Evolutionary conservation across 371 early-diverging fungal genomes (phyloP), one percentile per base, ranked within the genome.

Genomic region (Syncephalastrum contaminatum): DNA sequence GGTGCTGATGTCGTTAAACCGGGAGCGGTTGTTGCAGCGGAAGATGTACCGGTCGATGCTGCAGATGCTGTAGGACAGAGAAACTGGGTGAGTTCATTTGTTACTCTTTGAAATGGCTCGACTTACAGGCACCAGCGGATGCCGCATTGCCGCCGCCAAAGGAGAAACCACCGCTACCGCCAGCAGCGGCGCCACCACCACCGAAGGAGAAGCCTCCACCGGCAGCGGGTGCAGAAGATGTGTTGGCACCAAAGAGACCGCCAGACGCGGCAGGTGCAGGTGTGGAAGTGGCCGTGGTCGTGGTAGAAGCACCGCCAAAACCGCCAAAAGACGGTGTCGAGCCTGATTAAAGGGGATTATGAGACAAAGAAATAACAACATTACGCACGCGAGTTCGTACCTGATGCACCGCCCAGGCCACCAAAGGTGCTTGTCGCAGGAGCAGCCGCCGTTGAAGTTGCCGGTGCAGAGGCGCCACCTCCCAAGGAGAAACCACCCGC

Each of bases 1-100:
- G 60, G 56, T 22, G 49, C 56, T 4, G 63, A 53, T 19, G 62
- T 45, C 12, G 60, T 53, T 24, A 41, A 24, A 59, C 43, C 53
- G 3, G 63, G 55, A 27, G 56, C 47, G 42, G 48, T 43, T 0
- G 48, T 44, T 16, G 59, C 53, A 44, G 61, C 21, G 15, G 62
- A 22, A 36, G 58, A 36, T 52, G 64, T 22, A 1, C 36, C 36
- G 14, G 56, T 42, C 42, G 49, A 20, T 14, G 53, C 19, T 51
- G 48, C 15, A 16, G 43, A 16, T 15, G 20, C 39, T 49, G 24
- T 22, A 30, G 10, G 36, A 30, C 12, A 30, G 12, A 5, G 36
- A 30, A 12, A 30, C 12, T 30, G 10, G 25, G 36, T 30, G 12
- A 30, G 36, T 8, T 30, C 36, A 30, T 30, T 5, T 6, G 10